Evolutionary conservation across 257 asterid species (phyloP).

Genomic region (Solanum pinnatisectum): DNA sequence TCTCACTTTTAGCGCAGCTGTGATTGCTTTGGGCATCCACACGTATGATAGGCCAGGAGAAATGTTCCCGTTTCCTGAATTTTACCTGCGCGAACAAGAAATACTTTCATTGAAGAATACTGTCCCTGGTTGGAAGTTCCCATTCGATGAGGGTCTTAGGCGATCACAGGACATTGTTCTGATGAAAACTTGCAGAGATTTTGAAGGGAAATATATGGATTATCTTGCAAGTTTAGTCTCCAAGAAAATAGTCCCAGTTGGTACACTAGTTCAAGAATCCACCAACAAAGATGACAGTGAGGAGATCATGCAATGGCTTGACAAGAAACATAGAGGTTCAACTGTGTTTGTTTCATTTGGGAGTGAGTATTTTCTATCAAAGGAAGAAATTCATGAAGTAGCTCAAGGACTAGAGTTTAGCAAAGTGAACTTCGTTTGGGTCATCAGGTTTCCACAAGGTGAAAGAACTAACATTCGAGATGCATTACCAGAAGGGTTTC

Average conservation of each 20-base stretch:
- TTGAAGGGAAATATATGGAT: background rate
- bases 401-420: background rate
- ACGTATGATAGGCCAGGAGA: background rate
- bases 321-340: background rate
- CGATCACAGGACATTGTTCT: background rate
- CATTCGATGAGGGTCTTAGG: background rate
- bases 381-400: background rate
- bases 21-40: background rate
- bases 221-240: background rate
- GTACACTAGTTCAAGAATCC: background rate
- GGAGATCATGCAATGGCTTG: background rate
- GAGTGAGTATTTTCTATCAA: background rate
- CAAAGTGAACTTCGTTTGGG: background rate
- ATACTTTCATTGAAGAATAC: background rate
- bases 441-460: background rate
- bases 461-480: background rate
- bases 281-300: background rate
- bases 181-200: background rate
- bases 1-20: background rate
- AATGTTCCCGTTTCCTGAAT: background rate
- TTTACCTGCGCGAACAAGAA: background rate
- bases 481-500: background rate
- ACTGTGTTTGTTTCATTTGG: background rate
- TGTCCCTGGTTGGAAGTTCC: background rate
- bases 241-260: background rate